Evolutionary conservation across 768 basidiomycete species (phyloP), one percentile per base, ranked within the genome.

Genomic region (Rhodotorula paludigena): DNA sequence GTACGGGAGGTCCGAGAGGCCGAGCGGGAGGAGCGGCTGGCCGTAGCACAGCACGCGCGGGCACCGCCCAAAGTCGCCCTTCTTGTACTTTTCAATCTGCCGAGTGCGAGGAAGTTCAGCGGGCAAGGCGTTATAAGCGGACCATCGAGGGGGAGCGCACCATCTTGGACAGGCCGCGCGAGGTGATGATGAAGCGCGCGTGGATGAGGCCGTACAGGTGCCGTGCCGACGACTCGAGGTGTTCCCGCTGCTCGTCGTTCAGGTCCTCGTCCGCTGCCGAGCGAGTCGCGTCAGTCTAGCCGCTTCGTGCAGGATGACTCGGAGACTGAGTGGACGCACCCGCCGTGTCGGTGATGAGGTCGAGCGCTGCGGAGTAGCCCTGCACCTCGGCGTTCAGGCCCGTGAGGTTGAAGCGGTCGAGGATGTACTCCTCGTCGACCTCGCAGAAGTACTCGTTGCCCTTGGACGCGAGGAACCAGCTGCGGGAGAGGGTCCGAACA

Each of bases 381-480:
- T 91, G 84, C 11, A 97, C 91, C 78, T 98, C 96, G 72, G 89
- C 89, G 80, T 97, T 96, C 59, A 98, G 83, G 8, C 96, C 94
- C 5, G 96, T 99, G 63, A 99, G 82, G 80, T 99, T 98, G 84
- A 99, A 97, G 59, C 93, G 85, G 80, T 98, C 94, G 63, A 96
- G 83, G 75, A 99, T 97, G 78, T 97, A 98, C 79, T 98, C 94
- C 77, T 98, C 96, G 77, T 97, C 96, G 69, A 98, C 92, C 82
- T 98, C 93, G 79, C 94, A 96, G 76, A 97, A 98, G 81, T 99
- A 99, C 81, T 99, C 96, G 78, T 99, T 98, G 64, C 96, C 71
- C 60, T 72, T 72, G 12, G 63, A 65, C 2, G 71, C 71, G 71
- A 72, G 71, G 63, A 72, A 70, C 69, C 69, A 70, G 23, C 68